Percentiles rank a stretch among this genome's conserved stretches.
phyloP scores from a whole-genome alignment of 2,329 filamentous ascomycete species.

The Mollisia scopiformis region DNA sequence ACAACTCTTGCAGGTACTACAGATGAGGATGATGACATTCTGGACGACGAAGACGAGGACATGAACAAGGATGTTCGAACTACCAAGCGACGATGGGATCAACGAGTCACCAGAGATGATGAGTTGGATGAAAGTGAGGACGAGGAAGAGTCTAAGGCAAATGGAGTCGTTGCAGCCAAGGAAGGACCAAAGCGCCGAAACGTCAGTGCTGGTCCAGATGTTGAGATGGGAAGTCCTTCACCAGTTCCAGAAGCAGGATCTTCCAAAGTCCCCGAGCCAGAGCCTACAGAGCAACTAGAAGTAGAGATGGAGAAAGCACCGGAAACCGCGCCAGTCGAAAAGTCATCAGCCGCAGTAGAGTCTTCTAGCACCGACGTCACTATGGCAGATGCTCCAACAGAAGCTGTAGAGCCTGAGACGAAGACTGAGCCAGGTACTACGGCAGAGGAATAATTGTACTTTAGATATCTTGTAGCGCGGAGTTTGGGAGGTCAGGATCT shows the following conservation, averaged over 20 bases:
- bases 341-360: background rate
- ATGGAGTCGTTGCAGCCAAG: slow-evolving; percentile 64
- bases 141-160: slow-evolving; percentile 75
- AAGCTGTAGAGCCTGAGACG: background rate
- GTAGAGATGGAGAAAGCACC: background rate
- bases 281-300: background rate
- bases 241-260: slow-evolving; percentile 21
- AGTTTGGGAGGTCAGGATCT: background rate
- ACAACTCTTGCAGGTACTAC: slow-evolving; percentile 64
- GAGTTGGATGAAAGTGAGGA: slow-evolving; percentile 90
- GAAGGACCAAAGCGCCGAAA: slow-evolving; percentile 56
- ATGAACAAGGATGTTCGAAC: slow-evolving; percentile 82
- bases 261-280: background rate
- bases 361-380: background rate
- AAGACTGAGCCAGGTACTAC: background rate
- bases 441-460: background rate
- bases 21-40: slow-evolving; percentile 67
- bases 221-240: slow-evolving; percentile 53
- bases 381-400: background rate
- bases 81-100: slow-evolving; percentile 82
- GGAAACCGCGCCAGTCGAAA: background rate
- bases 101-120: slow-evolving; percentile 73
- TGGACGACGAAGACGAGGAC: slow-evolving; percentile 78
- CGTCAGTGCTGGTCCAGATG: slow-evolving; percentile 50
- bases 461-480: background rate